phyloP scores from a whole-genome alignment of 805 yeast species.

The Candida easanensis region DNA sequence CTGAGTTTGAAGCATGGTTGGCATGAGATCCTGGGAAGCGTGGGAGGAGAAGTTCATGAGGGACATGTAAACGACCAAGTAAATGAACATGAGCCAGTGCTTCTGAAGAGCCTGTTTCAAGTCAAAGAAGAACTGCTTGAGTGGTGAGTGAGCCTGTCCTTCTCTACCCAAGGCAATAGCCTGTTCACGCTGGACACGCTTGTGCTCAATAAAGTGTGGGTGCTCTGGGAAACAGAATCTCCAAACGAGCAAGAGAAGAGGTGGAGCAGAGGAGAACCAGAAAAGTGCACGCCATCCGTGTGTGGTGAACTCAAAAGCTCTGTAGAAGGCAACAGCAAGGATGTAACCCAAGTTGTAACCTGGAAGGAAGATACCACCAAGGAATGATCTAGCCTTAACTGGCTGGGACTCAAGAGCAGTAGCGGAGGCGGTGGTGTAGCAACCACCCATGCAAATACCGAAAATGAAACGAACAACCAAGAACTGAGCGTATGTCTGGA shows the following conservation, averaged over 20 bases:
- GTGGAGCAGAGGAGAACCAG: conserved; percentile 74
- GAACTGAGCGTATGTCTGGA: conserved; percentile 55
- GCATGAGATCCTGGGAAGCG: conserved; percentile 73
- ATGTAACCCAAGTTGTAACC: conserved; percentile 68
- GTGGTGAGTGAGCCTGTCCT: conserved; percentile 20
- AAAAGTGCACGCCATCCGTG: conserved; percentile 69
- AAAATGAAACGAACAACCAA: conserved; percentile 60
- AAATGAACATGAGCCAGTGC: conserved; percentile 61
- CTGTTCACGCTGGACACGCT: conserved; percentile 22
- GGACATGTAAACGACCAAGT: conserved; percentile 59
- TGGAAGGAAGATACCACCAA: conserved; percentile 57
- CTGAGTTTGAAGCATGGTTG: conserved; percentile 58
- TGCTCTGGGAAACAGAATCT: conserved; percentile 61
- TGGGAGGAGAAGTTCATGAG: conserved; percentile 73
- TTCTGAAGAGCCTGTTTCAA: conserved; percentile 38
- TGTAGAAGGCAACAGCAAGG: conserved; percentile 59
- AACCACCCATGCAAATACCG: conserved; percentile 73
- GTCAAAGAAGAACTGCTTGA: conserved; percentile 23
- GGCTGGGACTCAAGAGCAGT: conserved; percentile 69
- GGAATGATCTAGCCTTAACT: conserved; percentile 51
- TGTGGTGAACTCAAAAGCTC: conserved; percentile 52
- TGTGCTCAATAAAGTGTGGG: conserved; percentile 41
- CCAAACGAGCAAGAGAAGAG: conserved; percentile 56
- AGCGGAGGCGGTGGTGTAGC: conserved; percentile 63
- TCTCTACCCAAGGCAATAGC: conserved; percentile 28